Evolutionary conservation across 2,329 filamentous ascomycete genomes (phyloP).

Genomic region (Pestalotiopsis sp.): DNA sequence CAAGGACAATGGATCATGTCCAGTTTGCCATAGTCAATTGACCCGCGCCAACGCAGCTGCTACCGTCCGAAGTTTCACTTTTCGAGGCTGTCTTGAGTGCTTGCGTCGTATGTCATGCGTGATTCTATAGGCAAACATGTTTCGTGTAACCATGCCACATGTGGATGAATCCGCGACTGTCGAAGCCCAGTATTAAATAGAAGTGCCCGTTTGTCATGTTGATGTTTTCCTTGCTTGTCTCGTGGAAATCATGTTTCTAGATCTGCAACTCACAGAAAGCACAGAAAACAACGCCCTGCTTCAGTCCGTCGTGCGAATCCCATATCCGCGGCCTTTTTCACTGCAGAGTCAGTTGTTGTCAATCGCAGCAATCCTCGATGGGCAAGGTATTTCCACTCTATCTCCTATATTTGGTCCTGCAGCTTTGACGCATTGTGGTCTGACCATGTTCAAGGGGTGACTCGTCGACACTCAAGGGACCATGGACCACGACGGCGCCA

Average conservation of each 20-base stretch:
- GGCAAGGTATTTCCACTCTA: no score
- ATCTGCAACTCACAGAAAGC: no score
- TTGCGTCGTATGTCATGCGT: not conserved
- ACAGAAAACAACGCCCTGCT: no score
- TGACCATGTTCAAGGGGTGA: no score
- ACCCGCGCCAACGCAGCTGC: no score
- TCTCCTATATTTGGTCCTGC: no score
- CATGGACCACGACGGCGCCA: slow-evolving; percentile 5
- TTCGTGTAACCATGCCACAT: not conserved
- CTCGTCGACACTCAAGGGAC: not conserved
- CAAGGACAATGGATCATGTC: not conserved
- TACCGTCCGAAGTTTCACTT: not conserved
- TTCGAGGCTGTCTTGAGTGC: not conserved
- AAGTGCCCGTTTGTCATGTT: not conserved
- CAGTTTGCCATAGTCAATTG: not conserved
- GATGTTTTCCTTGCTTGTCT: not conserved
- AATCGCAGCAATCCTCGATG: no score
- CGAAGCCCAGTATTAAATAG: not conserved
- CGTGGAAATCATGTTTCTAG: no score
- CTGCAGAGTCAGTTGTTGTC: no score
- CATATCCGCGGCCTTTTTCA: no score
- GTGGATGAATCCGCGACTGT: not conserved
- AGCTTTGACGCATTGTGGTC: no score
- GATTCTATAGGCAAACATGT: not conserved
- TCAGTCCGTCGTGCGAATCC: no score